phyloP scores from a whole-genome alignment of 78 protist genomes.

The Dictyostelium intermedium region DNA sequence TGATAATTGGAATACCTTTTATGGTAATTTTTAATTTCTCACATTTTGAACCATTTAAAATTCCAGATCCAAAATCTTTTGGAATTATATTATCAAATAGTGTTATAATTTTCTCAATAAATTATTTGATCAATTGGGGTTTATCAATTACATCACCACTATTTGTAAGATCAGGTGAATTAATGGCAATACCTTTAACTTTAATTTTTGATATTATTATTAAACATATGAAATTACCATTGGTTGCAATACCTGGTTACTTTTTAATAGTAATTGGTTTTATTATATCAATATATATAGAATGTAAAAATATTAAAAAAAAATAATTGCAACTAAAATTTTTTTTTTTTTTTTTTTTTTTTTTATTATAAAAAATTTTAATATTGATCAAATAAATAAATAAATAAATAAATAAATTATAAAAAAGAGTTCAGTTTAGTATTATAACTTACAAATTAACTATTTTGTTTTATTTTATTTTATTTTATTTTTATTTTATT shows the following conservation, averaged over 20 bases:
- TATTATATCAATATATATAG: background rate
- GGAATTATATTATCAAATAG: background rate
- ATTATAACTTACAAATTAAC: too few species aligned
- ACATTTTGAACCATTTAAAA: background rate
- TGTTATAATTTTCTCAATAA: background rate
- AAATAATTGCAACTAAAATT: too few species aligned
- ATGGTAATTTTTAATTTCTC: background rate
- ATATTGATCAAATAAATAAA: too few species aligned
- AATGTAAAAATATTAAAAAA: background rate
- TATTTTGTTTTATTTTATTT: too few species aligned
- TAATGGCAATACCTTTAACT: constrained; percentile 56
- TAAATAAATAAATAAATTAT: too few species aligned
- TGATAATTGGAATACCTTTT: constrained; percentile 16
- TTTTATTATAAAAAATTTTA: too few species aligned
- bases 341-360: too few species aligned
- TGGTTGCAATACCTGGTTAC: constrained; percentile 22
- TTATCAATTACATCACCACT: constrained; percentile 39
- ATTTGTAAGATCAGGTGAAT: constrained; percentile 50
- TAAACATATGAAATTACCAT: constrained; percentile 18
- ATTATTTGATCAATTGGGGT: constrained; percentile 39
- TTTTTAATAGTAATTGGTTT: constrained; percentile 34
- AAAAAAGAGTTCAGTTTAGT: too few species aligned
- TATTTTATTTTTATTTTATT: too few species aligned
- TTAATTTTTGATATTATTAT: constrained; percentile 19
- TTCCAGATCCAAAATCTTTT: constrained; percentile 3